Percentiles rank a stretch among this genome's conserved stretches.
Conservation (phyloP, 257 asterid species). For the Solanum boliviense region DNA sequence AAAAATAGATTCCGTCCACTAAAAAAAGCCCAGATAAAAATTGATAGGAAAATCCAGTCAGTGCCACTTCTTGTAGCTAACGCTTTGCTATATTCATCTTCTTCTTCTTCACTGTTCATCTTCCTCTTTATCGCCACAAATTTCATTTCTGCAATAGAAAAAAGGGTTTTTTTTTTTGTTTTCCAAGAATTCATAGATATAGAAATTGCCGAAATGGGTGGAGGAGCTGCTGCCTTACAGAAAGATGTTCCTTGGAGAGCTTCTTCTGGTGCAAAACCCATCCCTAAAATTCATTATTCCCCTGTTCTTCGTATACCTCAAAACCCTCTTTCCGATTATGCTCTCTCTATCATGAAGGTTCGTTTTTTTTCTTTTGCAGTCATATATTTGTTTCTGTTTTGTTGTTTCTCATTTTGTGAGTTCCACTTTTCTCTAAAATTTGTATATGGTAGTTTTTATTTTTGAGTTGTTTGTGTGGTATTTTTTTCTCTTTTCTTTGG, state of each 20-base stretch:
- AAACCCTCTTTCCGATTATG: constrained; percentile 52
- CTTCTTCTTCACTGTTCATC: neutral
- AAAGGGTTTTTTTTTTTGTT: neutral
- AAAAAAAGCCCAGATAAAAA: neutral
- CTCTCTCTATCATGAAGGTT: constrained; percentile 72
- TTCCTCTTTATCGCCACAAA: neutral
- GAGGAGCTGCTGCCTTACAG: constrained; percentile 40
- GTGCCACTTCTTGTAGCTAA: neutral
- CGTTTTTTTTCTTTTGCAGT: neutral
- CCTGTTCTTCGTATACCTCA: constrained; percentile 71
- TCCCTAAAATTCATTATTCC: constrained; percentile 80
- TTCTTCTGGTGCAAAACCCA: constrained; percentile 43
- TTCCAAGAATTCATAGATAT: neutral
- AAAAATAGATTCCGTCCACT: neutral
- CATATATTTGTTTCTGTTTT: neutral
- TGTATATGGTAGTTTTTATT: neutral
- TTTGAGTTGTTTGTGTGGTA: neutral
- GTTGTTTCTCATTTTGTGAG: neutral
- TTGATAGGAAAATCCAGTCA: neutral
- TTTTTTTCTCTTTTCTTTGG: neutral
- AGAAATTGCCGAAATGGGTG: constrained; percentile 31
- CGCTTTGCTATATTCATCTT: neutral
- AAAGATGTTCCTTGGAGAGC: constrained; percentile 89
- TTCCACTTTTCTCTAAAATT: neutral
- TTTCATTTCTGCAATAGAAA: neutral